Conservation (phyloP, 495 filamentous ascomycete species). For the Choiromyces venosus region DNA sequence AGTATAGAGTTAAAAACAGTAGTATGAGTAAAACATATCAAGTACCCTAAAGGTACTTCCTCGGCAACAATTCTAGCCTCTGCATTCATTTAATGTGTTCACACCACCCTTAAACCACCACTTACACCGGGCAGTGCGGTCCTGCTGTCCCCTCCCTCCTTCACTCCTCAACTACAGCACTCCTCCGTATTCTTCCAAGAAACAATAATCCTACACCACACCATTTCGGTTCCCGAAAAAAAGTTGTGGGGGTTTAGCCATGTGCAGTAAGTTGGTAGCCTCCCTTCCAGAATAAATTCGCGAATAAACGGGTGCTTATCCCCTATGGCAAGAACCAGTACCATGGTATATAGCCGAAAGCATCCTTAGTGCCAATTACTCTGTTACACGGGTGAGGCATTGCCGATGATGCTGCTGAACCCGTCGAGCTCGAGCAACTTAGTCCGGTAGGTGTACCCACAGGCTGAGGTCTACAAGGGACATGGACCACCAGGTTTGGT, state of each 20-base stretch:
- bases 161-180: too few relatives aligned
- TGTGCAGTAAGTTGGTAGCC: not conserved
- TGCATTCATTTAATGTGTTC: not conserved
- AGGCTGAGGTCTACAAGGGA: not conserved
- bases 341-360: too few relatives aligned
- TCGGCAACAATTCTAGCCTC: too few relatives aligned
- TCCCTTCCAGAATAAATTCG: not conserved
- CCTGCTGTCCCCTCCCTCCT: not conserved
- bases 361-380: not conserved
- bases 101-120: not conserved
- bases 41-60: too few relatives aligned
- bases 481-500: not conserved
- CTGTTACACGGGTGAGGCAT: not conserved
- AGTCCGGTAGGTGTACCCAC: too few relatives aligned
- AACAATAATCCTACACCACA: not conserved
- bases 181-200: not conserved
- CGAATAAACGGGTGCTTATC: not conserved
- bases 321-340: not conserved
- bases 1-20: not conserved
- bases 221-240: not conserved
- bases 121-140: not conserved
- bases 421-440: too few relatives aligned
- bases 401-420: not conserved
- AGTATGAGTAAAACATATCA: not conserved
- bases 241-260: not conserved